A percentile compares a stretch with the other conserved stretches of the same genome.
Conservation (phyloP, 306 rosid species). For the Cajanus cajan region DNA sequence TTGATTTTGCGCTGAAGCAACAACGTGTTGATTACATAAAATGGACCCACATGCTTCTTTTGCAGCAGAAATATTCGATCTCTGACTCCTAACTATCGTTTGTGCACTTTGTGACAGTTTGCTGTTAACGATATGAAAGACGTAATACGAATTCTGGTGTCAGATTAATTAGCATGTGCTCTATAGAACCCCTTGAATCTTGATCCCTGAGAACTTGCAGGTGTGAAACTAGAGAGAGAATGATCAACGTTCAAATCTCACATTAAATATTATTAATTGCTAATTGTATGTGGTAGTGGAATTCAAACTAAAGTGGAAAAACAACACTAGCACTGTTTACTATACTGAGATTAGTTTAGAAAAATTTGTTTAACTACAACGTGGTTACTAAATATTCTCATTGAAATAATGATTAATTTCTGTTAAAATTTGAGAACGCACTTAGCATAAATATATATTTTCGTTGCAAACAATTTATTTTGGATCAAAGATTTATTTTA, state of each 20-base stretch:
- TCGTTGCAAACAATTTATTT: too few species aligned
- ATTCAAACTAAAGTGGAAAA: background rate
- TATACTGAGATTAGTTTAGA: background rate
- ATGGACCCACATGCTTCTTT: slow-evolving; percentile 32
- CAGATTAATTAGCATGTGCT: slow-evolving; percentile 42
- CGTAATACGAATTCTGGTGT: slow-evolving; percentile 19
- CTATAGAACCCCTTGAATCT: too few species aligned
- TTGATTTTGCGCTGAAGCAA: background rate
- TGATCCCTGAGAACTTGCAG: slow-evolving; percentile 27
- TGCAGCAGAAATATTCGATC: slow-evolving; percentile 23
- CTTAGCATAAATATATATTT: too few species aligned
- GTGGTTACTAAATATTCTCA: too few species aligned
- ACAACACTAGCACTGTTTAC: background rate
- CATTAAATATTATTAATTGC: background rate
- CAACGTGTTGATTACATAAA: slow-evolving; percentile 6
- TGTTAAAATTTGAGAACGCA: too few species aligned
- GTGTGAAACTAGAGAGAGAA: background rate
- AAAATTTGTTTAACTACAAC: too few species aligned
- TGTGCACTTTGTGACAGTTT: slow-evolving; percentile 27
- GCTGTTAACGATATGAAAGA: slow-evolving; percentile 25
- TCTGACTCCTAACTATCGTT: slow-evolving; percentile 18
- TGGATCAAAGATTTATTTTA: too few species aligned
- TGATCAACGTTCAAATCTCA: background rate
- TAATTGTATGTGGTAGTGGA: too few species aligned
- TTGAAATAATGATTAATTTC: too few species aligned